These are phyloP conservation scores for Coprinopsis strossmayeri DNA, from an alignment of 768 basidiomycete species.

Conservation along the genomic window DNA sequence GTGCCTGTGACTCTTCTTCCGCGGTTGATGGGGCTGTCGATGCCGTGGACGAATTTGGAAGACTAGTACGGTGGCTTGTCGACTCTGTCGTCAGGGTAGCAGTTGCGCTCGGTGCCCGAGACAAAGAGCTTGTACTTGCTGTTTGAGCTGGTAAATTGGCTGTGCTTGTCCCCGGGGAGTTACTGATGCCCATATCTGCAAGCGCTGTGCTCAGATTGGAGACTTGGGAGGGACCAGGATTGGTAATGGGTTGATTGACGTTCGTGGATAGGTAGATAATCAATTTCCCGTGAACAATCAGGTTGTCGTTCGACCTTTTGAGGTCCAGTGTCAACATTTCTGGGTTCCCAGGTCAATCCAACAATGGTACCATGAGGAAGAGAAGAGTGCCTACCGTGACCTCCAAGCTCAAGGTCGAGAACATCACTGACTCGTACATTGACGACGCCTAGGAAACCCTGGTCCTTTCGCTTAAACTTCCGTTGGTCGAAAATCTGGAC, in stretches of 20 bases:
- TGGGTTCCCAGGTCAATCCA: slow-evolving; percentile 20
- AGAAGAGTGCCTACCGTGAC: slow-evolving; percentile 67
- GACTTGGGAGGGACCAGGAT: slow-evolving; percentile 73
- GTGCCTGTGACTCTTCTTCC: slow-evolving; percentile 20
- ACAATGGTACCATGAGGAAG: slow-evolving; percentile 9
- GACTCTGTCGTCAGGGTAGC: slow-evolving; percentile 38
- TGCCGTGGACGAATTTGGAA: slow-evolving; percentile 20
- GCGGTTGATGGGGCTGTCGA: slow-evolving; percentile 15
- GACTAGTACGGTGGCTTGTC: slow-evolving; percentile 34
- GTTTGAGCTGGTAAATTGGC: slow-evolving; percentile 35
- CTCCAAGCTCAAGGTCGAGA: slow-evolving; percentile 85
- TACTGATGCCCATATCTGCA: slow-evolving; percentile 53
- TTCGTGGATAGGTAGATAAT: slow-evolving; percentile 96
- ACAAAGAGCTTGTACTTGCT: slow-evolving; percentile 39
- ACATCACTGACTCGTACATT: slow-evolving; percentile 90
- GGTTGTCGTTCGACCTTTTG: slow-evolving; percentile 98
- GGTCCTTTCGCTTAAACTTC: slow-evolving; percentile 97
- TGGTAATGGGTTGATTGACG: slow-evolving; percentile 74
- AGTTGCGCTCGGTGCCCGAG: slow-evolving; percentile 64
- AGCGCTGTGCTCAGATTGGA: slow-evolving; percentile 53
- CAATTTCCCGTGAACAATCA: slow-evolving; percentile 95
- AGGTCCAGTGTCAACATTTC: slow-evolving; percentile 97
- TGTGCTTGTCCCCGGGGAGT: slow-evolving; percentile 55
- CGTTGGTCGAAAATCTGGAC: slow-evolving; percentile 99
- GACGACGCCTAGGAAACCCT: slow-evolving; percentile 97